phyloP scores from a whole-genome alignment of 192 early-diverging fungal species.

The Podila epigama region DNA sequence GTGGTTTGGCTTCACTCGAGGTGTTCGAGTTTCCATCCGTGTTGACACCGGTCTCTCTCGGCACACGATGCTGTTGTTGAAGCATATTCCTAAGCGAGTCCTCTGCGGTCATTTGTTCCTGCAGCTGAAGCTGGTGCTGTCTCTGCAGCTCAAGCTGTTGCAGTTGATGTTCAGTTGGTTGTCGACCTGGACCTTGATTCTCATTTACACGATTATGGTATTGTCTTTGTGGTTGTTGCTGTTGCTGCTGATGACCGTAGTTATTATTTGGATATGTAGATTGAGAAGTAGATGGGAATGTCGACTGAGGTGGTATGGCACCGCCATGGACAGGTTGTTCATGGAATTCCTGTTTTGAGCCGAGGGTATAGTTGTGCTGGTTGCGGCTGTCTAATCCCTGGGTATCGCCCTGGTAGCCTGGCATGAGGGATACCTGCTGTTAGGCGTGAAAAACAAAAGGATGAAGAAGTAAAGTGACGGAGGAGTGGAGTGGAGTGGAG shows the following conservation, averaged over 20 bases:
- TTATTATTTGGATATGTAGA: background rate
- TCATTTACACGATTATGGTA: background rate
- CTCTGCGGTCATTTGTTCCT: conserved; percentile 9
- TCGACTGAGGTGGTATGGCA: background rate
- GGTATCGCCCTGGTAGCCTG: background rate
- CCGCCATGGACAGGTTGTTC: background rate
- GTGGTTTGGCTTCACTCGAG: conserved; percentile 4
- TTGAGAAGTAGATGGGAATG: background rate
- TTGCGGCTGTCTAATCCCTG: background rate
- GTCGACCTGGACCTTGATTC: background rate
- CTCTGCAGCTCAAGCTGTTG: conserved; percentile 3
- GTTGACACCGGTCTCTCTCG: background rate
- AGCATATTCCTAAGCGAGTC: conserved; percentile 12
- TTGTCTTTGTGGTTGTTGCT: background rate
- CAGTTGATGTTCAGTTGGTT: conserved; percentile 4
- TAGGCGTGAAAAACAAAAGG: background rate
- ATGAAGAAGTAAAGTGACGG: background rate
- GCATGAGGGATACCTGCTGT: conserved; percentile 20
- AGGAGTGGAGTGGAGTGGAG: background rate
- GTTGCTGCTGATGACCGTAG: background rate
- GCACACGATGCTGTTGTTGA: conserved; percentile 9
- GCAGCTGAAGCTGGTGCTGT: conserved; percentile 8
- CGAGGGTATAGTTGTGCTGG: background rate
- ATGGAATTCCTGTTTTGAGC: background rate
- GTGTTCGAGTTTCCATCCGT: background rate